These are phyloP conservation scores for Annona cherimola DNA, from an alignment of 164 flowering plant genomes.

Conservation along the genomic window DNA sequence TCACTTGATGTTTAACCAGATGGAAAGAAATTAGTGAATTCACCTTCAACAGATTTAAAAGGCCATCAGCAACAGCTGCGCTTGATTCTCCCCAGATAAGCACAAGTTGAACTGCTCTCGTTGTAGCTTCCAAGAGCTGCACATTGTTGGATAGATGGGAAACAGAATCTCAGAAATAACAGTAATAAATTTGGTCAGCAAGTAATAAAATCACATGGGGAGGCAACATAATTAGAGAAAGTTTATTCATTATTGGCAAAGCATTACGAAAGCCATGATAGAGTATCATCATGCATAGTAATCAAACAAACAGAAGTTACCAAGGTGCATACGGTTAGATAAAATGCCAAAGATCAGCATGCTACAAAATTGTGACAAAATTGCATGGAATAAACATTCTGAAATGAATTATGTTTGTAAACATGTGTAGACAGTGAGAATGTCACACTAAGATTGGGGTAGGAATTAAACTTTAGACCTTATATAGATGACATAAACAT, in stretches of 20 bases:
- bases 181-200: neutral
- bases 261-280: neutral
- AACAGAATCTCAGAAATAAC: slow-evolving; percentile 15
- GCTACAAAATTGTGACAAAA: no score
- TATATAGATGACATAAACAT: no score
- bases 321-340: no score
- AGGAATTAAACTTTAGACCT: no score
- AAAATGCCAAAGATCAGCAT: no score
- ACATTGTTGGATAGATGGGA: slow-evolving; percentile 12
- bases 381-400: no score
- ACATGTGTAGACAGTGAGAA: no score
- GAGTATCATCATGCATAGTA: no score
- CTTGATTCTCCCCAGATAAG: slow-evolving; percentile 85
- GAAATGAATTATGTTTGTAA: no score
- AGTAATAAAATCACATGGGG: neutral
- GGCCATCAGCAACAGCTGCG: slow-evolving; percentile 70
- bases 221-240: neutral
- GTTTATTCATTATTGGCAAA: neutral
- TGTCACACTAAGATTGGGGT: no score
- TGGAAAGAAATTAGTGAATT: neutral
- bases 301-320: no score
- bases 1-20: neutral
- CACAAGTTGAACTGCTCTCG: slow-evolving; percentile 74
- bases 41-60: slow-evolving; percentile 82
- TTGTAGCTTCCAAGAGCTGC: slow-evolving; percentile 93